A percentile compares a stretch with the other conserved stretches of the same genome.
phyloP scores from a whole-genome alignment of 2,329 filamentous ascomycete genomes.

The Penicillium psychrosexuale region DNA sequence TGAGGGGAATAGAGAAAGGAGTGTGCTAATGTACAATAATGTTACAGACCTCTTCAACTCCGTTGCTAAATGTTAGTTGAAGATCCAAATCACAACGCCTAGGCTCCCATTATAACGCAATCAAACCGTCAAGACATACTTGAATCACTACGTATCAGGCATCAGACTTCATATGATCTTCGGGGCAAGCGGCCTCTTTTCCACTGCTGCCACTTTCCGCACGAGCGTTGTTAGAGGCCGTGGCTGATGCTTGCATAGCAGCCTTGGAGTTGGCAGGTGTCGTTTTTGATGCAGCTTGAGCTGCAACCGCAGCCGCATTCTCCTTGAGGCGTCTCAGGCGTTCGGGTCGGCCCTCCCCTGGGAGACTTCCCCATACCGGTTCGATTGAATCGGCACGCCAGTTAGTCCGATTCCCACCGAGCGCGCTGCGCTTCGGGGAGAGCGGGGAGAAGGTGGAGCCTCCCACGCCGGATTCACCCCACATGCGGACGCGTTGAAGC shows the following conservation, averaged over 20 bases:
- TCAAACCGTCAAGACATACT: not conserved
- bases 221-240: not conserved
- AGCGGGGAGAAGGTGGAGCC: constrained; percentile 28
- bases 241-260: constrained; percentile 3
- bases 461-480: constrained; percentile 54
- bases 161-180: not conserved
- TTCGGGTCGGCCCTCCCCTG: constrained; percentile 39
- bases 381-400: constrained; percentile 47
- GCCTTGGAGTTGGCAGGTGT: constrained; percentile 9
- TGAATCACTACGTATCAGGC: not conserved
- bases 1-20: constrained; percentile 9
- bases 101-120: not conserved
- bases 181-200: constrained; percentile 1
- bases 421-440: constrained; percentile 23
- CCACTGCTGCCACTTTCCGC: not conserved
- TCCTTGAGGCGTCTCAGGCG: constrained; percentile 38
- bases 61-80: not conserved
- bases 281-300: constrained; percentile 18
- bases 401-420: constrained; percentile 32
- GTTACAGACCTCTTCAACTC: constrained; percentile 5
- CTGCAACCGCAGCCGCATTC: constrained; percentile 25
- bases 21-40: constrained; percentile 9
- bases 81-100: constrained; percentile 6
- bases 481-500: constrained; percentile 88
- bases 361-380: constrained; percentile 38